A percentile compares a stretch with the other conserved stretches of the same genome.
Evolutionary conservation across 1,284 basidiomycete species (phyloP).

Genomic region (Chondrostereum purpureum): DNA sequence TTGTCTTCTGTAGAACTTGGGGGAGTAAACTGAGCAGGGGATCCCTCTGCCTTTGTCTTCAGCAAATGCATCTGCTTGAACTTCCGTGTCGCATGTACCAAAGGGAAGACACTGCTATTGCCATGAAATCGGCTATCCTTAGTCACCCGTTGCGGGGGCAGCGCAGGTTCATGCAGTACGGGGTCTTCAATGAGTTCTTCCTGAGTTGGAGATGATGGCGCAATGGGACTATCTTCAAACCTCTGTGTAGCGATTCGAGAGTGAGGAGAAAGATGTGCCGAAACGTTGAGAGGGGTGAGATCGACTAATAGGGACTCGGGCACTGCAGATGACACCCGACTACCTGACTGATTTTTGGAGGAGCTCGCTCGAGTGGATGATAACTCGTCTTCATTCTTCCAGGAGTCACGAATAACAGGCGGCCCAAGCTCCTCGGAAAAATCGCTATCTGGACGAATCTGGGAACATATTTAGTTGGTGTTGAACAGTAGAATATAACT

Average conservation of each 20-base stretch:
- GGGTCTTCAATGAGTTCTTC: not conserved
- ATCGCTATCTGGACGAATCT: constrained; percentile 68
- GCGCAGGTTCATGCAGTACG: constrained; percentile 29
- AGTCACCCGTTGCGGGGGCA: constrained; percentile 22
- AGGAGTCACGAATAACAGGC: constrained; percentile 62
- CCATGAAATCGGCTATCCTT: constrained; percentile 50
- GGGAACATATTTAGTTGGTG: constrained; percentile 8
- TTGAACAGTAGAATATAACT: constrained; percentile 10
- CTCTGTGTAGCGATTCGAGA: too few species aligned
- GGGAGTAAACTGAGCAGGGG: too few species aligned
- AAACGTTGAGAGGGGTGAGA: too few species aligned
- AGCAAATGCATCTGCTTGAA: constrained; percentile 44
- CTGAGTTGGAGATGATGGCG: not conserved
- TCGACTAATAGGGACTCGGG: constrained; percentile 32
- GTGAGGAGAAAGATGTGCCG: too few species aligned
- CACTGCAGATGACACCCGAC: constrained; percentile 17
- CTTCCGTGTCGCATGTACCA: constrained; percentile 46
- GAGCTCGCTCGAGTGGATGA: too few species aligned
- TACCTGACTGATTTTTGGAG: too few species aligned
- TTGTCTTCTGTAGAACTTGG: too few species aligned
- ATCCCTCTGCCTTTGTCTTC: constrained; percentile 21
- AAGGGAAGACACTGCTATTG: constrained; percentile 50
- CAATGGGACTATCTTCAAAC: too few species aligned
- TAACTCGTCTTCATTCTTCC: constrained; percentile 49
- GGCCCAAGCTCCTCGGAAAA: constrained; percentile 66